Base-by-base conservation (phyloP, 768 basidiomycete genomes). In the Fomitopsis serialis region DNA sequence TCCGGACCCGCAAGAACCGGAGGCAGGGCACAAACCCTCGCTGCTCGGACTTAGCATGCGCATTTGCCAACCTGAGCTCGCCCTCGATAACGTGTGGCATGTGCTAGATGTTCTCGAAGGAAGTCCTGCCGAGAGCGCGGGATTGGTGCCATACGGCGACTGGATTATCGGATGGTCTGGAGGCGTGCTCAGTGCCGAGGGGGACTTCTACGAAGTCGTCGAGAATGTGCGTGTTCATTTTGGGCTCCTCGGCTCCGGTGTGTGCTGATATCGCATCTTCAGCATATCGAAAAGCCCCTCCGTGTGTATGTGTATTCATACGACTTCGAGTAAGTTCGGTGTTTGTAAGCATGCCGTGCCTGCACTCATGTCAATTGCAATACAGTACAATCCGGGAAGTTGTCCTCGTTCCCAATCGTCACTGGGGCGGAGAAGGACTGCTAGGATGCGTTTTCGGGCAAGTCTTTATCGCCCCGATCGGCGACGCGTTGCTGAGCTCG, bases 401-500 rank as follows among this genome's bases (percentile, higher is more conserved):
- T 15, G 91, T 98, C 29, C 71, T 98, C 21, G 92, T 98, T 48
- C 96, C 97, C 10, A 98, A 98, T 68, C 79, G 94, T 45, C 91
- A 96, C 60, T 98, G 96, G 95, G 96, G 96, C 43, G 96, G 96
- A 6, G 95, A 95, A 66, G 95, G 96, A 0, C 76, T 98, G 24
- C 75, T 98, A 12, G 96, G 96, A 40, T 98, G 95, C 62, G 88
- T 98, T 25, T 97, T 98, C 44, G 96, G 96, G 87, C 96, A 67
- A 54, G 85, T 75, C 42, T 53, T 23, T 7, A 45, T 45, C 24
- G 7, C 19, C 35, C 42, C 25, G 50, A 40, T 45, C 50, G 36
- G 29, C 21, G 35, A 47, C 25, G 10, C 37, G 8, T 19, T 19
- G 15, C 13, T 19, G 6, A 40, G 15, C 15, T 17, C 8, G 15